A percentile compares a stretch with the other conserved stretches of the same genome.
phyloP scores from a whole-genome alignment of 495 filamentous ascomycete genomes.

The Opeltia flavorubescens region DNA sequence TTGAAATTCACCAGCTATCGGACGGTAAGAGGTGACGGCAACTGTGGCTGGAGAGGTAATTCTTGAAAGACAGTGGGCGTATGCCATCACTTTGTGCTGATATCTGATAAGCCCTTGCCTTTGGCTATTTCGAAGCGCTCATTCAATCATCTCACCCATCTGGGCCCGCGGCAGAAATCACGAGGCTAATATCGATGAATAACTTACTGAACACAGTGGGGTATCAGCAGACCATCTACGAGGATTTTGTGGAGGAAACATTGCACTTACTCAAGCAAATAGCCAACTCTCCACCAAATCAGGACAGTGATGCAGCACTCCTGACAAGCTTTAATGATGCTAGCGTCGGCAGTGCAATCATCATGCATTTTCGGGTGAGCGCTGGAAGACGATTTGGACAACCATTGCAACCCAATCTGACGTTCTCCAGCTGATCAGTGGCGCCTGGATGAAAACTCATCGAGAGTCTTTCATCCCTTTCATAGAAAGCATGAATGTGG shows the following conservation, averaged over 20 bases:
- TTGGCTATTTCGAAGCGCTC: conserved; percentile 82
- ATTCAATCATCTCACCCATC: conserved; percentile 48
- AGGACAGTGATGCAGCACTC: conserved; percentile 46
- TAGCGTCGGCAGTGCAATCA: conserved; percentile 52
- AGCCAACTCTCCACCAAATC: conserved; percentile 33
- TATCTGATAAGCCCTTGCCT: conserved; percentile 60
- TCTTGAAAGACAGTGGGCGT: neutral
- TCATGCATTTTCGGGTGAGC: conserved; percentile 55
- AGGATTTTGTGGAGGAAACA: conserved; percentile 72
- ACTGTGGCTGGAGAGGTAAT: conserved; percentile 94
- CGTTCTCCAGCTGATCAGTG: conserved; percentile 56
- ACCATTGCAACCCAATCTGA: neutral
- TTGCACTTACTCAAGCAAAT: conserved; percentile 48
- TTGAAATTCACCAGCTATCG: conserved; percentile 79
- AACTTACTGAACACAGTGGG: conserved; percentile 58
- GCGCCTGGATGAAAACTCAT: conserved; percentile 73
- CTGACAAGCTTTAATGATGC: conserved; percentile 63
- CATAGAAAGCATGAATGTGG: conserved; percentile 43
- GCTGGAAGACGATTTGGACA: neutral
- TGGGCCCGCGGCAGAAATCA: conserved; percentile 51
- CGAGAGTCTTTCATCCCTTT: conserved; percentile 55
- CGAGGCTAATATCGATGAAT: conserved; percentile 57
- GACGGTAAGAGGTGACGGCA: conserved; percentile 80
- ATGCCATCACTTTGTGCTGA: conserved; percentile 8
- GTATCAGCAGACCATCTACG: conserved; percentile 50